These are phyloP conservation scores for Psilocybe mexicana DNA, from an alignment of 1,284 basidiomycete genomes.

Conservation along the genomic window DNA sequence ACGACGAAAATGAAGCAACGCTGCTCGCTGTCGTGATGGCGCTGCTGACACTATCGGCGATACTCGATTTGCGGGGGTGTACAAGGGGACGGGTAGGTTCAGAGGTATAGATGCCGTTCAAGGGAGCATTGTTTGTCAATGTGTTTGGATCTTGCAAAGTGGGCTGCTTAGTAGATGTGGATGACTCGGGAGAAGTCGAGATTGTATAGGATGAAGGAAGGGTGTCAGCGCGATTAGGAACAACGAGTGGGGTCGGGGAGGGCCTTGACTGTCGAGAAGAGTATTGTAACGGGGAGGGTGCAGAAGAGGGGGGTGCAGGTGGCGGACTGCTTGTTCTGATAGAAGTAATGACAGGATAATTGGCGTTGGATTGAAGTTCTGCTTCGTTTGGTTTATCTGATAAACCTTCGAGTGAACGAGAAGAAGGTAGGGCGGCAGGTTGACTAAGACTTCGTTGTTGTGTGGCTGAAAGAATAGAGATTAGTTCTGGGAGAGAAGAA, in stretches of 20 bases:
- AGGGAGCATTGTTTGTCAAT: slow-evolving; percentile 17
- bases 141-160: slow-evolving; percentile 16
- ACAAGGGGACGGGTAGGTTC: slow-evolving; percentile 19
- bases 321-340: slow-evolving; percentile 16
- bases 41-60: slow-evolving; percentile 36
- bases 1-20: slow-evolving; percentile 19
- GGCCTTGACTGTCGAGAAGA: slow-evolving; percentile 33
- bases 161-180: slow-evolving; percentile 19
- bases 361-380: slow-evolving; percentile 21
- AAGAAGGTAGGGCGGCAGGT: slow-evolving; percentile 4
- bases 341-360: slow-evolving; percentile 13
- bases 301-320: slow-evolving; percentile 18
- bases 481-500: slow-evolving; percentile 2
- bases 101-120: slow-evolving; percentile 20
- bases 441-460: background rate
- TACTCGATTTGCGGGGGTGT: slow-evolving; percentile 35
- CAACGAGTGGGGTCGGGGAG: slow-evolving; percentile 40
- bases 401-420: slow-evolving; percentile 43
- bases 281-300: slow-evolving; percentile 30
- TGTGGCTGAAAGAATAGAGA: background rate
- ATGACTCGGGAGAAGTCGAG: slow-evolving; percentile 27
- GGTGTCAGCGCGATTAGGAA: slow-evolving; percentile 43
- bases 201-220: slow-evolving; percentile 31
- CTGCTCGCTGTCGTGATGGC: slow-evolving; percentile 27
- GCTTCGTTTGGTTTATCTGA: slow-evolving; percentile 26